Evolutionary conservation across 2,329 filamentous ascomycete species (phyloP).

Genomic region (Alternaria brassicicola): DNA sequence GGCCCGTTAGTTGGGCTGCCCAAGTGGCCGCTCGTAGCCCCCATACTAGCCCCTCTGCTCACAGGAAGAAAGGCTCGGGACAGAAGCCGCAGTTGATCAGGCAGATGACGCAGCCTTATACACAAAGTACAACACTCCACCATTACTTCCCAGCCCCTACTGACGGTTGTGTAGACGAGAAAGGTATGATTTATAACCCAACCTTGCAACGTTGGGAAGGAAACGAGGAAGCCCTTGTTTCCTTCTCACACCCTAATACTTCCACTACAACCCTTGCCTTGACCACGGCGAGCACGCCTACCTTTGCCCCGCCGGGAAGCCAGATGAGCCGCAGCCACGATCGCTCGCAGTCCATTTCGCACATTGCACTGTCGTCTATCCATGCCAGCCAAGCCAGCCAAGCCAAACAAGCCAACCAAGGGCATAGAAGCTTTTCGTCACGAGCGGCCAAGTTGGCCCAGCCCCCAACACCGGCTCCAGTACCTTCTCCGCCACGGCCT

Average conservation of each 20-base stretch:
- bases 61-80: slow-evolving; percentile 57
- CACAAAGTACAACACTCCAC: slow-evolving; percentile 70
- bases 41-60: slow-evolving; percentile 56
- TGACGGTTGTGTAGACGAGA: slow-evolving; percentile 66
- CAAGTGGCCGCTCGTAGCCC: slow-evolving; percentile 59
- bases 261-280: slow-evolving; percentile 56
- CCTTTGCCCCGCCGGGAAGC: slow-evolving; percentile 44
- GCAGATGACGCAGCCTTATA: slow-evolving; percentile 76
- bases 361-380: slow-evolving; percentile 48
- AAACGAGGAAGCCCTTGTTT: slow-evolving; percentile 82
- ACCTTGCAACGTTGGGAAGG: slow-evolving; percentile 90
- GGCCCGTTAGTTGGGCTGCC: slow-evolving; percentile 66
- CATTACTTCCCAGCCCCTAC: slow-evolving; percentile 3
- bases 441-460: slow-evolving; percentile 42
- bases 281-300: slow-evolving; percentile 49
- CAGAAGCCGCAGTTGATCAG: slow-evolving; percentile 89
- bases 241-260: slow-evolving; percentile 65
- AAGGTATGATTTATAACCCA: slow-evolving; percentile 97
- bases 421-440: slow-evolving; percentile 51
- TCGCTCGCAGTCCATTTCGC: slow-evolving; percentile 49
- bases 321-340: slow-evolving; percentile 41
- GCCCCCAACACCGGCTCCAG: slow-evolving; percentile 53
- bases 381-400: slow-evolving; percentile 21
- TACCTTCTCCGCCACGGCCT: slow-evolving; percentile 61
- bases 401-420: slow-evolving; percentile 14